These are phyloP conservation scores for Apiospora hydei DNA, from an alignment of 2,329 filamentous ascomycete species.

Conservation along the genomic window DNA sequence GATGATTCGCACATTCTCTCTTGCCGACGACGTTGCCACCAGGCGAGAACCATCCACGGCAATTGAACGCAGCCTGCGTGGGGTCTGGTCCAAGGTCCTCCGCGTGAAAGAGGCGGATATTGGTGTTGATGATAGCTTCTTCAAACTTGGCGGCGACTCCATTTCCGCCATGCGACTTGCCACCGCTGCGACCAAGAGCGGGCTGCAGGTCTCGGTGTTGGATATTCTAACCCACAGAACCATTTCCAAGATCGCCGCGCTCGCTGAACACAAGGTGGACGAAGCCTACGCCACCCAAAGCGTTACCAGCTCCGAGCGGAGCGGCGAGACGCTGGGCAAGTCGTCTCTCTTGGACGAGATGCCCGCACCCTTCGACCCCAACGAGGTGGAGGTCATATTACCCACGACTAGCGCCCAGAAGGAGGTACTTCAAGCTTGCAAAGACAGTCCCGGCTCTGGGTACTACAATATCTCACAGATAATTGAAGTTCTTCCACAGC, in stretches of 20 bases:
- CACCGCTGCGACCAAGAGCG: conserved; percentile 22
- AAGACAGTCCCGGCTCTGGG: conserved; percentile 21
- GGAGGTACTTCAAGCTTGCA: conserved; percentile 18
- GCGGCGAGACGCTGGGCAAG: conserved; percentile 18
- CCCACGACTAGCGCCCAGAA: conserved; percentile 21
- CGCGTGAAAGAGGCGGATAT: conserved; percentile 33
- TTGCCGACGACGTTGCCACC: conserved; percentile 18
- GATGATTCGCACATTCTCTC: conserved; percentile 23
- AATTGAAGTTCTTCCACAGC: conserved; percentile 14
- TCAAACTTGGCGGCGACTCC: conserved; percentile 33
- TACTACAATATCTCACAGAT: conserved; percentile 27
- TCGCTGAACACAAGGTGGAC: conserved; percentile 24
- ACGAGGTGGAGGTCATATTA: conserved; percentile 16
- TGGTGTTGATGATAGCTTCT: conserved; percentile 27
- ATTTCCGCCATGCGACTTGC: conserved; percentile 21
- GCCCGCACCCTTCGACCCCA: conserved; percentile 19
- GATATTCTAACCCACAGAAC: conserved; percentile 27
- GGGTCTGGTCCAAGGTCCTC: conserved; percentile 43
- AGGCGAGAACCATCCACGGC: conserved; percentile 25
- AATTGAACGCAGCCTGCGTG: conserved; percentile 23
- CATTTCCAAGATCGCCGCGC: conserved; percentile 24
- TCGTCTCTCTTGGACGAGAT: conserved; percentile 18
- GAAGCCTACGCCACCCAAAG: conserved; percentile 28
- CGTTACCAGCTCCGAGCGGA: conserved; percentile 24
- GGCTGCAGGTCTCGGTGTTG: conserved; percentile 24